phyloP scores from a whole-genome alignment of 1,284 basidiomycete species.

The Tremellales sp. region DNA sequence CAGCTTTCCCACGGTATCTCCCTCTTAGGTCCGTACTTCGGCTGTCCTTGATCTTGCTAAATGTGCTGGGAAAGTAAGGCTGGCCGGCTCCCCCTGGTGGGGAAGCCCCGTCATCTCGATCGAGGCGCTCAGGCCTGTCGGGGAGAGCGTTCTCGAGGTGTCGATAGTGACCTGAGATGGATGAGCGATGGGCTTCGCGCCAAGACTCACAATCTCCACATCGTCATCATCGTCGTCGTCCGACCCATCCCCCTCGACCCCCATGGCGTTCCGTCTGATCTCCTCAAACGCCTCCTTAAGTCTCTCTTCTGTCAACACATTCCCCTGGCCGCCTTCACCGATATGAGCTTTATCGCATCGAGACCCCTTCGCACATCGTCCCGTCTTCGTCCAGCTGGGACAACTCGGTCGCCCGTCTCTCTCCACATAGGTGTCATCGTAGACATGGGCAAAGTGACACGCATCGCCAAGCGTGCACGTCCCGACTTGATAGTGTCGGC shows the following conservation, averaged over 20 bases:
- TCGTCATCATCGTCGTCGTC: constrained; percentile 27
- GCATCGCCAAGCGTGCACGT: constrained; percentile 40
- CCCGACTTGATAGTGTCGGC: constrained; percentile 42
- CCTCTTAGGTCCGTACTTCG: no score
- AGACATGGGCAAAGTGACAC: constrained; percentile 47
- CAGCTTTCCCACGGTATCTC: no score
- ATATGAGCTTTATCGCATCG: constrained; percentile 13
- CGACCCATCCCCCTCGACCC: constrained; percentile 6
- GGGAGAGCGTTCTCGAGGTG: neutral
- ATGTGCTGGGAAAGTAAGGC: no score
- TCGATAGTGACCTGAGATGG: neutral
- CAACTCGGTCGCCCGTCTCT: neutral
- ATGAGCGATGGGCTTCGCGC: constrained; percentile 1
- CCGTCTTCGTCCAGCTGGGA: neutral
- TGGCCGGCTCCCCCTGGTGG: no score
- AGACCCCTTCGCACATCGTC: constrained; percentile 8
- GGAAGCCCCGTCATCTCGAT: no score
- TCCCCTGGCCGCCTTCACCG: constrained; percentile 9
- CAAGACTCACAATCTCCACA: constrained; percentile 31
- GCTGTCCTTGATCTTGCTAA: no score
- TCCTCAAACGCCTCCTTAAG: constrained; percentile 16
- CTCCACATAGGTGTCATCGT: constrained; percentile 17
- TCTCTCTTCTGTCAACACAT: constrained; percentile 23
- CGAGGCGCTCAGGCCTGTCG: no score
- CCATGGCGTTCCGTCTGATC: constrained; percentile 3